Conservation (phyloP, 495 filamentous ascomycete genomes). For the Rhizodiscina lignyota region DNA sequence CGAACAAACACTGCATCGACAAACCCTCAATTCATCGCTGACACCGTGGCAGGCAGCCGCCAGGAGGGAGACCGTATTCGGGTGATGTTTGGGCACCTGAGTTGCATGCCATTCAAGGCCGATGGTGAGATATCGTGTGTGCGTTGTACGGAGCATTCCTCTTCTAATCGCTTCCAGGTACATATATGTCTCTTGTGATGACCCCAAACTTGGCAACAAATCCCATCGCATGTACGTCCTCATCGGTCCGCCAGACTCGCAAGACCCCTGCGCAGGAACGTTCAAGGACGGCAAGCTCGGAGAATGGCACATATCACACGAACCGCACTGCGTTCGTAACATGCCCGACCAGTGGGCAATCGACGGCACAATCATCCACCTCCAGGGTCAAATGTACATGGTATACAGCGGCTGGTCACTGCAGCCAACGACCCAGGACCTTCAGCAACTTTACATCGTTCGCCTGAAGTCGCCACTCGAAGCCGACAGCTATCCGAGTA, state of each 20-base stretch:
- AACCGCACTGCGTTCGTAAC: conserved; percentile 12
- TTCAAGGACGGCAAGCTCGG: too few relatives aligned
- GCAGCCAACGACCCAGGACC: not conserved
- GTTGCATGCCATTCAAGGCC: not conserved
- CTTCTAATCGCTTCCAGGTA: conserved; percentile 8
- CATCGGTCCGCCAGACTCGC: conserved; percentile 10
- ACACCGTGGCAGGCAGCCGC: not conserved
- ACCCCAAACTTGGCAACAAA: conserved; percentile 12
- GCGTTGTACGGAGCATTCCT: too few relatives aligned
- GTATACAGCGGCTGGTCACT: conserved; percentile 18
- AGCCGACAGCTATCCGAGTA: not conserved
- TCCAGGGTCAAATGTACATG: conserved; percentile 14
- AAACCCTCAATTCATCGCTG: not conserved
- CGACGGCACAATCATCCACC: conserved; percentile 18
- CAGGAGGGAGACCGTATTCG: not conserved
- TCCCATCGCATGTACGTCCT: conserved; percentile 19
- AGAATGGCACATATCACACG: not conserved
- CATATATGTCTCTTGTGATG: conserved; percentile 18
- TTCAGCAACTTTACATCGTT: conserved; percentile 18
- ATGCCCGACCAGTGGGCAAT: conserved; percentile 20
- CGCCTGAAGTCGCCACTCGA: conserved; percentile 8
- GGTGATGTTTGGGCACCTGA: not conserved
- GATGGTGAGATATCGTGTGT: not conserved
- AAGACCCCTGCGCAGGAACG: conserved; percentile 6
- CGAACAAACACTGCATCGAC: not conserved